A percentile compares a stretch with the other conserved stretches of the same genome.
phyloP scores from a whole-genome alignment of 2,329 filamentous ascomycete genomes.

The Dactylella cylindrospora region DNA sequence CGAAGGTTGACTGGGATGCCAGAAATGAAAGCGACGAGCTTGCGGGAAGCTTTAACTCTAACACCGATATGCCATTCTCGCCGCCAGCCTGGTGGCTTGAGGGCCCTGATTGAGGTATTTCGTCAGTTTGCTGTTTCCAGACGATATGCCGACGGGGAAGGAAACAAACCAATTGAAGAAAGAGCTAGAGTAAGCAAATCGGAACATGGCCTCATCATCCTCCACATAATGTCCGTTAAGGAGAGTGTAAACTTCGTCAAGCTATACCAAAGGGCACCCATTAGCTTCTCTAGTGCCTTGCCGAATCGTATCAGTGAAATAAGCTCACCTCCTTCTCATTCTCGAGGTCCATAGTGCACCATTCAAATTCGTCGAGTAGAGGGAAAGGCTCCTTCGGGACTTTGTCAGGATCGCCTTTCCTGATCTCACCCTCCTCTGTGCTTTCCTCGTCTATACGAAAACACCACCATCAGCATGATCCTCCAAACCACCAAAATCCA shows the following conservation, averaged over 20 bases:
- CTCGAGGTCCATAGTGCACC: constrained; percentile 84
- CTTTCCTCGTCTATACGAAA: constrained; percentile 57
- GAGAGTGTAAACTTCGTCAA: constrained; percentile 88
- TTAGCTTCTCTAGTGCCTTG: no score
- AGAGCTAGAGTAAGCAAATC: constrained; percentile 88
- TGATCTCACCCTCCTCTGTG: constrained; percentile 78
- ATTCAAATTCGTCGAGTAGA: constrained; percentile 83
- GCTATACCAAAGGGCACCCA: constrained; percentile 52
- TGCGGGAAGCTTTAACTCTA: constrained; percentile 75
- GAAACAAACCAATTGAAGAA: constrained; percentile 80
- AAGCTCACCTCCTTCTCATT: constrained; percentile 63
- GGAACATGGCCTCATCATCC: constrained; percentile 94
- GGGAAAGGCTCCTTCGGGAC: constrained; percentile 75
- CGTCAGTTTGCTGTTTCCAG: constrained; percentile 42
- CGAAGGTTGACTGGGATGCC: constrained; percentile 83
- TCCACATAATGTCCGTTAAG: constrained; percentile 95
- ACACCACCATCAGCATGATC: no score
- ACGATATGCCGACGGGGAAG: not conserved
- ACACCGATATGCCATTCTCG: constrained; percentile 95
- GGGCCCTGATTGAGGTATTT: constrained; percentile 63
- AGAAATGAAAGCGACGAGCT: constrained; percentile 93
- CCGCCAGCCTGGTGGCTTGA: constrained; percentile 92
- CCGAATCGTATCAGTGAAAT: not conserved
- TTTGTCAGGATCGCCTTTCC: constrained; percentile 73
- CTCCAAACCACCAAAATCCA: constrained; percentile 54